Base-by-base conservation (phyloP, 495 filamentous ascomycete species). In the Penicillium coffeae region DNA sequence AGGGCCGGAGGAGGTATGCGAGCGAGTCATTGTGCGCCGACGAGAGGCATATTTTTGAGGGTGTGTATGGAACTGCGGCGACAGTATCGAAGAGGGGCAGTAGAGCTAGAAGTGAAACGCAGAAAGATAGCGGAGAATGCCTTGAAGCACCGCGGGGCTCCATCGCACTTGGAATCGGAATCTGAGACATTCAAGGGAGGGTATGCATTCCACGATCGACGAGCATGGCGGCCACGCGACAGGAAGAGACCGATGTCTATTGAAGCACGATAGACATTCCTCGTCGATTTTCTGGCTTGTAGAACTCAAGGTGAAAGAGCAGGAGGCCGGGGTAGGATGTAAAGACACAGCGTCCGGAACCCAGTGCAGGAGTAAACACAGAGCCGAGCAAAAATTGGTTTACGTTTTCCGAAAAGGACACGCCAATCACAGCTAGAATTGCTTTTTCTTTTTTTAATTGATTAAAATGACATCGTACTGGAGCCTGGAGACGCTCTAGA, bases 11-110 rank as follows among this genome's bases (percentile, higher is more conserved):
- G 47, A 90, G 71, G 60, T 90, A 92, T 27, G 71, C 64, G 45
- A 74, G 48, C 2, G 69, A 64, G 36, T 72, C 62, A 52, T 74
- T 73, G 34, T 77, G 70, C 22, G 66, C 60, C 9, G 78, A 62
- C 3, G 84, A 70, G 25, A 88, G 71, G 38, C 79, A 69, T 15
- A 91, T 75, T 18, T 73, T 77, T 0, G 90, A 87, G 0, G 90
- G 88, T 19, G 78, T 81, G 71, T 94, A 95, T 22, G 88, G 88
- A 19, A 89, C 71, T 18, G 72, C 63, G 46, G 75, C 52, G 21
- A 52, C 21, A 14, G 22, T 33, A 12, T 47, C 16, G 44, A 62
- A 12, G n/a, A 67, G 37, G 21, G 43, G 45, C 20, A 54, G 45
- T 8, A 65, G 52, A 20, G 56, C 41, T 13, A 54, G 46, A 9